Percentiles rank a stretch among this genome's conserved stretches.
phyloP scores from a whole-genome alignment of 495 filamentous ascomycete genomes.

The Penicillium cataractarum region DNA sequence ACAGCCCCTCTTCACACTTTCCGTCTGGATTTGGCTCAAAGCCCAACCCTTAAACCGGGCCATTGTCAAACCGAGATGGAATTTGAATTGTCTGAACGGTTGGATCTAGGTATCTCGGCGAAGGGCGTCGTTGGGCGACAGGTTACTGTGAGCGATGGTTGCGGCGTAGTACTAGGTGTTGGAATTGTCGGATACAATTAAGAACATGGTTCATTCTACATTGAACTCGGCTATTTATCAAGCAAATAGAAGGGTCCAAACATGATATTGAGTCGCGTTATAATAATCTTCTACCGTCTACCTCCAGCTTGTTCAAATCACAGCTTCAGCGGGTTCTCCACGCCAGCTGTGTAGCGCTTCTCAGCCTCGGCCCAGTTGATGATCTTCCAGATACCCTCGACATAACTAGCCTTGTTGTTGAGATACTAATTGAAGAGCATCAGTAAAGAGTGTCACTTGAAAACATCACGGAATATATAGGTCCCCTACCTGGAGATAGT shows the following conservation, averaged over 20 bases:
- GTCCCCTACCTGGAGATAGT: constrained; percentile 56
- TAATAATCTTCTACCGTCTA: neutral
- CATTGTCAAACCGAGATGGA: constrained; percentile 36
- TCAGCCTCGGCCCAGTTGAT: constrained; percentile 94
- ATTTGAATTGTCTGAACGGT: constrained; percentile 57
- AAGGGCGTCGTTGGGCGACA: constrained; percentile 46
- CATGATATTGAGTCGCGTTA: constrained; percentile 15
- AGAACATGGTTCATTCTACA: neutral
- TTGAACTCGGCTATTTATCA: neutral
- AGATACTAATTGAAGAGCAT: constrained; percentile 65
- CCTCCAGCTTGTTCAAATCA: neutral
- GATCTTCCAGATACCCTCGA: constrained; percentile 91
- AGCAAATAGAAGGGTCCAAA: neutral
- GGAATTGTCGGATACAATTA: constrained; percentile 48
- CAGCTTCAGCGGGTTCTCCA: constrained; percentile 35
- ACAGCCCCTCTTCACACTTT: constrained; percentile 32
- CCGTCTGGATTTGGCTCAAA: constrained; percentile 20
- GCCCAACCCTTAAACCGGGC: neutral
- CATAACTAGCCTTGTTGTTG: constrained; percentile 96
- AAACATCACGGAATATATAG: neutral
- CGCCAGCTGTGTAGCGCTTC: constrained; percentile 62
- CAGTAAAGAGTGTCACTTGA: neutral
- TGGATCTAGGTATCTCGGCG: constrained; percentile 57
- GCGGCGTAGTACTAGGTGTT: constrained; percentile 33
- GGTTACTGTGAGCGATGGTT: constrained; percentile 34